phyloP scores from a whole-genome alignment of 1,139 yeast species.

The Hemisphaericaspora xylanilytica region DNA sequence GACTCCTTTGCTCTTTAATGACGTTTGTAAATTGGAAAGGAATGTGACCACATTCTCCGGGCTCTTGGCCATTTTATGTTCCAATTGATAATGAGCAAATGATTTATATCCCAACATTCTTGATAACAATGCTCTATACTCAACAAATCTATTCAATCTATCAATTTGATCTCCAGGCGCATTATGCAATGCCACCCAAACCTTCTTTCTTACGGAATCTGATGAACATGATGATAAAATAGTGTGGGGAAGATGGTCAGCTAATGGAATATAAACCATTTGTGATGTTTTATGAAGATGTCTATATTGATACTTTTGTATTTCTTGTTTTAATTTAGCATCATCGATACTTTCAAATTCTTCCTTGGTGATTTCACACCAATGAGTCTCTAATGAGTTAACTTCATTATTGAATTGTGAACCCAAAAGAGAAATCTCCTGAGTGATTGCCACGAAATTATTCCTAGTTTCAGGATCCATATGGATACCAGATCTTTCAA shows the following conservation, averaged over 20 bases:
- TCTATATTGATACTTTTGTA: slow-evolving; percentile 26
- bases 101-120: slow-evolving; percentile 68
- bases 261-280: slow-evolving; percentile 51
- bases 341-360: slow-evolving; percentile 34
- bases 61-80: slow-evolving; percentile 84
- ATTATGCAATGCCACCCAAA: slow-evolving; percentile 75
- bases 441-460: slow-evolving; percentile 75
- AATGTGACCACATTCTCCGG: slow-evolving; percentile 77
- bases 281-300: slow-evolving; percentile 14
- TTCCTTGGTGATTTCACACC: slow-evolving; percentile 34
- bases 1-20: slow-evolving; percentile 50
- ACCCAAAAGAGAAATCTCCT: slow-evolving; percentile 77
- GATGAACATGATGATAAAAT: slow-evolving; percentile 60
- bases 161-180: slow-evolving; percentile 58
- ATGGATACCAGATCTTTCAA: slow-evolving; percentile 86
- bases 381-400: slow-evolving; percentile 39
- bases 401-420: slow-evolving; percentile 70
- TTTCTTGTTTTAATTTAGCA: slow-evolving; percentile 23
- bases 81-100: slow-evolving; percentile 77
- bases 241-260: slow-evolving; percentile 66
- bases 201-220: slow-evolving; percentile 56
- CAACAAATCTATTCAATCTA: slow-evolving; percentile 57
- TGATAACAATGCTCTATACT: slow-evolving; percentile 70
- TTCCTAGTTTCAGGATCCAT: slow-evolving; percentile 68
- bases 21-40: slow-evolving; percentile 54